A percentile compares a stretch with the other conserved stretches of the same genome.
Evolutionary conservation across 2,329 filamentous ascomycete species (phyloP).

Genomic region (Geosmithia putterillii): DNA sequence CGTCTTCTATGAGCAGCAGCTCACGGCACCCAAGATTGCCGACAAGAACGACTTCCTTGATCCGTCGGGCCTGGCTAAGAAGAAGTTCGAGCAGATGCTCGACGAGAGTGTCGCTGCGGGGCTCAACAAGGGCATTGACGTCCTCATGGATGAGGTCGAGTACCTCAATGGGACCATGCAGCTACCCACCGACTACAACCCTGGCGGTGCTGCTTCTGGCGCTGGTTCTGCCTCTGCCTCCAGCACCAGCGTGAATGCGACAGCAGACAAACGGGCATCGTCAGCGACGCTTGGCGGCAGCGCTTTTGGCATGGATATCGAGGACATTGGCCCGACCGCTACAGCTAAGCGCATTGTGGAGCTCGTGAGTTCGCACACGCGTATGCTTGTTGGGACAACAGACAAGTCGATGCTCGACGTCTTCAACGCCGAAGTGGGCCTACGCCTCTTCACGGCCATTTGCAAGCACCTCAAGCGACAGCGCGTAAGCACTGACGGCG

Average conservation of each 20-base stretch:
- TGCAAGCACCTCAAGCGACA: conserved; percentile 98
- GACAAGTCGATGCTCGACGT: conserved; percentile 98
- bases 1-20: conserved; percentile 94
- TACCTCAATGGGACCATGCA: conserved; percentile 88
- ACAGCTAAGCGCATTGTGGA: conserved; percentile 74
- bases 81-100: conserved; percentile 96
- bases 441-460: conserved; percentile 79
- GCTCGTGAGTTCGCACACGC: conserved; percentile 77
- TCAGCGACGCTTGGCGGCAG: conserved; percentile 11
- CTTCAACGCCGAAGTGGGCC: conserved; percentile 93
- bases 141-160: conserved; percentile 96
- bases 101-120: conserved; percentile 94
- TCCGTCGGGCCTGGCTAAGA: conserved; percentile 86
- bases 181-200: conserved; percentile 81
- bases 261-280: conserved; percentile 1
- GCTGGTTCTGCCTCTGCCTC: neutral
- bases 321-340: conserved; percentile 54
- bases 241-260: conserved; percentile 3
- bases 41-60: conserved; percentile 93
- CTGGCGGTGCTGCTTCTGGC: conserved; percentile 11
- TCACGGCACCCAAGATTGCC: conserved; percentile 68
- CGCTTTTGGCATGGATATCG: conserved; percentile 14
- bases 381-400: conserved; percentile 86
- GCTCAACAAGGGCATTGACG: conserved; percentile 94
- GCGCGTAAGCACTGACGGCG: conserved; percentile 78